phyloP scores from a whole-genome alignment of 208 protist genomes.

The Leishmania aethiopica region DNA sequence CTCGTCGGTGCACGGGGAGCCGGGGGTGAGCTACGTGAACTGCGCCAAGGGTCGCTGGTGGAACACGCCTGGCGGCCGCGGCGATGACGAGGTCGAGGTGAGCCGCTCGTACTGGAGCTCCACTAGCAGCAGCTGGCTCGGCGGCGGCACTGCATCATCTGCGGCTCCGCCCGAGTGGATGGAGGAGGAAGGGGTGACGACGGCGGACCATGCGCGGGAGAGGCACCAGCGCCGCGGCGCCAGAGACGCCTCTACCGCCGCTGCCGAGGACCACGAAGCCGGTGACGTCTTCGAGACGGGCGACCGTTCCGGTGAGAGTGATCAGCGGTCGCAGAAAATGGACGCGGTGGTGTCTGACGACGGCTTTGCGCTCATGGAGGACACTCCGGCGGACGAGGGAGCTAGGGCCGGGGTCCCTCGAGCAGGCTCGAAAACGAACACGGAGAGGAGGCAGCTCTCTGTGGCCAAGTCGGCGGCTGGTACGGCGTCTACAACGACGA shows the following conservation, averaged over 20 bases:
- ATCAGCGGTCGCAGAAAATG: neutral
- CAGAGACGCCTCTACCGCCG: neutral
- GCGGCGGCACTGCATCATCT: slow-evolving; percentile 29
- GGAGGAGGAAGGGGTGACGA: slow-evolving; percentile 20
- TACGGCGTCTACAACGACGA: neutral
- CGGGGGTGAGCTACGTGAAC: slow-evolving; percentile 23
- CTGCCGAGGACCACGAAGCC: neutral
- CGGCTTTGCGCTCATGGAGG: slow-evolving; percentile 24
- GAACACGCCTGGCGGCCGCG: slow-evolving; percentile 48
- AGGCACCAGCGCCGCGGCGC: neutral
- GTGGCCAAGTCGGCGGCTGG: neutral
- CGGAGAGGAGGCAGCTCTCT: neutral
- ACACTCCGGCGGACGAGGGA: neutral
- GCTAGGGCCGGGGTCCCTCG: neutral
- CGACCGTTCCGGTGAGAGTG: neutral
- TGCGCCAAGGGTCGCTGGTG: slow-evolving; percentile 57
- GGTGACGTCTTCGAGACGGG: neutral
- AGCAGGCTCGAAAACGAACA: neutral
- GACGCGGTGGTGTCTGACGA: slow-evolving; percentile 41
- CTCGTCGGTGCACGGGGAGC: slow-evolving; percentile 4
- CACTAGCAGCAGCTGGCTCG: slow-evolving; percentile 69
- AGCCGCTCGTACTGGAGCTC: slow-evolving; percentile 72
- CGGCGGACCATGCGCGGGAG: neutral
- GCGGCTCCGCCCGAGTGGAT: slow-evolving; percentile 23
- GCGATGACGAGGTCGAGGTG: slow-evolving; percentile 79